phyloP scores from a whole-genome alignment of 2,329 filamentous ascomycete genomes.

The Metarhizium album region DNA sequence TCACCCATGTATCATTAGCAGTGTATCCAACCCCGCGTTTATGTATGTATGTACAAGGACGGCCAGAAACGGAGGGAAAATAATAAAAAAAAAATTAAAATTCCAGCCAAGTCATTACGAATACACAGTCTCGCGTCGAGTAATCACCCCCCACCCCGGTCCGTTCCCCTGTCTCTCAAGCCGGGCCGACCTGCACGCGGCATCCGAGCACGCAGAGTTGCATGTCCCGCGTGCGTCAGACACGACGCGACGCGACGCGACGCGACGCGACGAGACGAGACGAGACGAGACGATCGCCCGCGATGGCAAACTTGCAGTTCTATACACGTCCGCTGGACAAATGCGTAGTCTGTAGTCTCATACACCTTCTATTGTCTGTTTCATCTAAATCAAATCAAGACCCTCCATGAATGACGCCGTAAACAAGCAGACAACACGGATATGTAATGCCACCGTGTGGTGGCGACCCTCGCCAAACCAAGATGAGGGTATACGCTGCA shows the following conservation, averaged over 20 bases:
- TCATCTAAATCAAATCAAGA: not conserved
- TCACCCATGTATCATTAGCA: slow-evolving; percentile 6
- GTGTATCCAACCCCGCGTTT: slow-evolving; percentile 4
- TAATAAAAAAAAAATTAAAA: not conserved
- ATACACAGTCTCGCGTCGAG: not conserved
- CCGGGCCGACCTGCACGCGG: too few species aligned
- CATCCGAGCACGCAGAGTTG: too few species aligned
- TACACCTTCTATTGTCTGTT: not conserved
- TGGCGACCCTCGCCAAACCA: not conserved
- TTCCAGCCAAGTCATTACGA: not conserved
- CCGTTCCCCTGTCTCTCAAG: too few species aligned
- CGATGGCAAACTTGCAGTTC: not conserved
- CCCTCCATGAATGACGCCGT: not conserved
- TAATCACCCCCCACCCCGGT: not conserved
- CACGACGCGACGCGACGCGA: too few species aligned
- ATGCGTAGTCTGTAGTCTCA: too few species aligned
- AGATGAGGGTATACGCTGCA: not conserved
- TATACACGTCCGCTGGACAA: not conserved
- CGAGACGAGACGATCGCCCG: too few species aligned
- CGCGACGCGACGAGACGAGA: too few species aligned
- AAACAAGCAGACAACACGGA: not conserved
- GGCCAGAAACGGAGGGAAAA: too few species aligned
- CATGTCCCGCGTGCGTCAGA: too few species aligned
- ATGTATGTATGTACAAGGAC: slow-evolving; percentile 6
- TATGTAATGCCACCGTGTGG: not conserved